Percentiles rank a stretch among this genome's conserved stretches.
Evolutionary conservation across 1,139 yeast species (phyloP).

Genomic region (Debaryomycetaceae sp.): DNA sequence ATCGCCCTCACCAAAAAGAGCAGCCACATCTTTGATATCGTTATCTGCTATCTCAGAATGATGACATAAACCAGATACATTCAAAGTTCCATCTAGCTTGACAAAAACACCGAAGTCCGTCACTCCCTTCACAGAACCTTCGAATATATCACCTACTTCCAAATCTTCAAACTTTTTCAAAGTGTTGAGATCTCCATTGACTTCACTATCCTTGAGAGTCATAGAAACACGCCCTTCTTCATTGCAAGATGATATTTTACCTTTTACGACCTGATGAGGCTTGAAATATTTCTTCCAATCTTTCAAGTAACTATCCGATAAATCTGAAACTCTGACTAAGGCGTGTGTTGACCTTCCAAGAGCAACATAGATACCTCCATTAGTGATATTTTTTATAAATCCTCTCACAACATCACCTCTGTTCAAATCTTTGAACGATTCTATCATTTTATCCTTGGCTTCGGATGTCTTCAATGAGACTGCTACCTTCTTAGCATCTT

Average conservation of each 20-base stretch:
- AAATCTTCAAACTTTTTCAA: constrained; percentile 64
- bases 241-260: constrained; percentile 65
- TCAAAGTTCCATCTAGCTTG: constrained; percentile 68
- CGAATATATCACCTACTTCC: constrained; percentile 63
- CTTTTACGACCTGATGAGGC: constrained; percentile 70
- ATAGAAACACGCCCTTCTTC: constrained; percentile 65
- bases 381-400: constrained; percentile 68
- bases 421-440: constrained; percentile 51
- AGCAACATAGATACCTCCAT: constrained; percentile 76
- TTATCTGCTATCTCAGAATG: constrained; percentile 79
- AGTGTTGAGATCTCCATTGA: constrained; percentile 60
- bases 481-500: constrained; percentile 53
- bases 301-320: constrained; percentile 75
- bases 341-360: constrained; percentile 73
- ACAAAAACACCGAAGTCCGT: constrained; percentile 92
- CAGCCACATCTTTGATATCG: constrained; percentile 44
- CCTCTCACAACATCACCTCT: constrained; percentile 78
- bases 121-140: constrained; percentile 76
- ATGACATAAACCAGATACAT: constrained; percentile 85
- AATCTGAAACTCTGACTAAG: constrained; percentile 75
- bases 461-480: constrained; percentile 59
- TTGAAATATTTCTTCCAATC: constrained; percentile 84
- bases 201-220: constrained; percentile 79
- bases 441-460: constrained; percentile 53
- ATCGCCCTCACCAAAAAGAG: constrained; percentile 83